phyloP scores from a whole-genome alignment of 768 basidiomycete genomes.

The Kwoniella pini region DNA sequence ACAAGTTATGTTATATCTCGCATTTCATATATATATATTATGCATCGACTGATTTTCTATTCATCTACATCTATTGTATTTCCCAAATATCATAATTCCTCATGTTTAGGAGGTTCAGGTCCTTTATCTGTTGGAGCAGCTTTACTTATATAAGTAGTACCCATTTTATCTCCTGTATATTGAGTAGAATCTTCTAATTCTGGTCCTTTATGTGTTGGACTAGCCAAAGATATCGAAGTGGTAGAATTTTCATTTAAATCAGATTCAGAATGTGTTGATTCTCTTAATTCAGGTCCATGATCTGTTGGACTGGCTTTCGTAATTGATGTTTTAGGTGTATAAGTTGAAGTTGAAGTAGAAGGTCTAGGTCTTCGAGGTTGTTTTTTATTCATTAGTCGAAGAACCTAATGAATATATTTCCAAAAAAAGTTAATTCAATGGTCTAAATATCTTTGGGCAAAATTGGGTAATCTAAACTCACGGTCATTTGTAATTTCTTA shows the following conservation, averaged over 20 bases:
- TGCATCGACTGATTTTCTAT: no score
- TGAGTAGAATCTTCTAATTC: constrained; percentile 1
- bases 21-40: no score
- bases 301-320: constrained; percentile 13
- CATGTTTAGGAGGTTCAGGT: constrained; percentile 22
- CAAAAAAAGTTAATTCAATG: no score
- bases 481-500: constrained; percentile 72
- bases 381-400: constrained; percentile 41
- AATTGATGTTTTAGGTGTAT: constrained; percentile 8
- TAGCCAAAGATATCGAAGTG: constrained; percentile 6
- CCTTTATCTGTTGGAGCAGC: constrained; percentile 6
- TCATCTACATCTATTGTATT: no score
- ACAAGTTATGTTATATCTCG: no score
- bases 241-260: not conserved
- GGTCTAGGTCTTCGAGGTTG: constrained; percentile 34
- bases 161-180: not conserved
- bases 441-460: not conserved
- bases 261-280: constrained; percentile 2
- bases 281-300: constrained; percentile 12
- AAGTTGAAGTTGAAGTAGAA: constrained; percentile 17
- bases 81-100: constrained; percentile 37
- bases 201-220: constrained; percentile 9
- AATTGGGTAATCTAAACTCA: constrained; percentile 23
- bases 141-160: constrained; percentile 5
- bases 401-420: constrained; percentile 30